Percentiles rank a stretch among this genome's conserved stretches.
These are phyloP conservation scores for Insectozyma bohioensis DNA, from an alignment of 1,139 yeast species.

Conservation along the genomic window DNA sequence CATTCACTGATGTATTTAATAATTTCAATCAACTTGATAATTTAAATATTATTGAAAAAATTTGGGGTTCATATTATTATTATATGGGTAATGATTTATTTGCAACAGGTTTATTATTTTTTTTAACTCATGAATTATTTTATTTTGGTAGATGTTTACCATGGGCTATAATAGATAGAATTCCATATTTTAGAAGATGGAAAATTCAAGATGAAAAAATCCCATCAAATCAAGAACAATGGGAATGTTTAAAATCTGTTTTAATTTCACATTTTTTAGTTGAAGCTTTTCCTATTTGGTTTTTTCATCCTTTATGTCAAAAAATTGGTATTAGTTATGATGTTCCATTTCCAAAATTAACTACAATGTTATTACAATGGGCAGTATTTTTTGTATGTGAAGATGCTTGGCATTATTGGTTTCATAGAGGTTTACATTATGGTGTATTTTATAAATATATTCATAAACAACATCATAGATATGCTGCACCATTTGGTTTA, in stretches of 20 bases:
- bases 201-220: conserved; percentile 45
- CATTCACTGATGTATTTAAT: conserved; percentile 34
- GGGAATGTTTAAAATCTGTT: conserved; percentile 49
- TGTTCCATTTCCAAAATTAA: conserved; percentile 41
- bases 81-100: conserved; percentile 44
- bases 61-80: conserved; percentile 47
- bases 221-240: conserved; percentile 43
- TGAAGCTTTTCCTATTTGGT: conserved; percentile 50
- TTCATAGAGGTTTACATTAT: conserved; percentile 45
- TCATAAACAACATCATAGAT: conserved; percentile 50
- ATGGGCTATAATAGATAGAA: conserved; percentile 45
- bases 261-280: conserved; percentile 45
- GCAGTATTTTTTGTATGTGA: conserved; percentile 43
- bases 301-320: conserved; percentile 46
- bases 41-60: conserved; percentile 32
- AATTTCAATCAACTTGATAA: conserved; percentile 33
- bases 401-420: conserved; percentile 51
- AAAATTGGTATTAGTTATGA: conserved; percentile 36
- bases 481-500: conserved; percentile 51
- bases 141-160: conserved; percentile 49
- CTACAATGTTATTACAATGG: conserved; percentile 32
- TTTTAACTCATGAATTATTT: conserved; percentile 40
- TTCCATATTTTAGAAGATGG: conserved; percentile 41
- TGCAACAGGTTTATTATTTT: conserved; percentile 47
- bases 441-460: conserved; percentile 49